Percentiles rank a stretch among this genome's conserved stretches.
Conservation (phyloP, 768 basidiomycete species). For the Kwoniella pini region DNA sequence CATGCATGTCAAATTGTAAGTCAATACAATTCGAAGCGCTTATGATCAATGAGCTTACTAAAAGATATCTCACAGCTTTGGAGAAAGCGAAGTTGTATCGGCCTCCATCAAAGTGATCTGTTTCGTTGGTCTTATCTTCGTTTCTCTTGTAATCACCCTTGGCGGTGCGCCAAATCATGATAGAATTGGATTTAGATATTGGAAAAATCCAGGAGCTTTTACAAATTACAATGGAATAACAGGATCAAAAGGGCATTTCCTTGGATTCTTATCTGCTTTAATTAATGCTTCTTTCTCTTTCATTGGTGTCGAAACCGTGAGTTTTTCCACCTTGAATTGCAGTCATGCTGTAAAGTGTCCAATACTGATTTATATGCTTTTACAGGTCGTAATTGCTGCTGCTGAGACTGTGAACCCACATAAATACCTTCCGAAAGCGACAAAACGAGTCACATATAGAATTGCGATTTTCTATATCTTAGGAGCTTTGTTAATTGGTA, state of each 20-base stretch:
- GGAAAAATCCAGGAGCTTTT: slow-evolving; percentile 49
- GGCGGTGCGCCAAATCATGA: slow-evolving; percentile 64
- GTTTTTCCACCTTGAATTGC: neutral
- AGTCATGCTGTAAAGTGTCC: neutral
- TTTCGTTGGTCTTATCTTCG: slow-evolving; percentile 19
- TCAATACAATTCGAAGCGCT: too few species aligned
- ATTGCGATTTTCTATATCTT: slow-evolving; percentile 78
- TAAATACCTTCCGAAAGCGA: slow-evolving; percentile 44
- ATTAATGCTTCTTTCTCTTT: slow-evolving; percentile 45
- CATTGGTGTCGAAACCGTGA: slow-evolving; percentile 30
- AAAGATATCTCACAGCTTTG: slow-evolving; percentile 14
- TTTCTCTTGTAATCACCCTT: slow-evolving; percentile 47
- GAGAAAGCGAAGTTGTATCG: slow-evolving; percentile 27
- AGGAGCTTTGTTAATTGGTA: slow-evolving; percentile 66
- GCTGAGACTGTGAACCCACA: slow-evolving; percentile 44
- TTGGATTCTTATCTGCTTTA: slow-evolving; percentile 31
- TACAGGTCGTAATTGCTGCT: slow-evolving; percentile 40
- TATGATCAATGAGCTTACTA: too few species aligned
- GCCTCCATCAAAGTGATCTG: slow-evolving; percentile 26
- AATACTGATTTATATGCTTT: neutral
- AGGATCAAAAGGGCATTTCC: slow-evolving; percentile 22
- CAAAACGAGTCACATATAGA: slow-evolving; percentile 57
- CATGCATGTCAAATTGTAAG: slow-evolving; percentile 11
- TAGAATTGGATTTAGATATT: slow-evolving; percentile 59
- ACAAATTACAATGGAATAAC: slow-evolving; percentile 19